Evolutionary conservation across 768 basidiomycete genomes (phyloP).

Genomic region (Mycena floridula): DNA sequence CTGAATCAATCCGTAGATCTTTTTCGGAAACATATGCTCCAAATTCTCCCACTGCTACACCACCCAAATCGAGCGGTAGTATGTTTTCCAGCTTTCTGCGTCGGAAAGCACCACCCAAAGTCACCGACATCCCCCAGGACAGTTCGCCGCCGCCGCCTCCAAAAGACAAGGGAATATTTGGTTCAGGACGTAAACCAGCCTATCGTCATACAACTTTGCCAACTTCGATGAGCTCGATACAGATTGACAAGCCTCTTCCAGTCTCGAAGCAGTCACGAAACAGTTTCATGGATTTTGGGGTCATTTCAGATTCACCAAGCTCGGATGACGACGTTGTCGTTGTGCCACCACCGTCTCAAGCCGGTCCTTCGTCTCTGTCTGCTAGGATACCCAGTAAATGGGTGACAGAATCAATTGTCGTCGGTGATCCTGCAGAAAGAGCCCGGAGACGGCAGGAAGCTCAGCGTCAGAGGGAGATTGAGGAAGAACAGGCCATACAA

Average conservation of each 20-base stretch:
- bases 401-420: constrained; percentile 18
- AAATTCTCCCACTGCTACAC: constrained; percentile 5
- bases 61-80: constrained; percentile 22
- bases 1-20: constrained; percentile 22
- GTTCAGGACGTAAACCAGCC: constrained; percentile 5
- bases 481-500: constrained; percentile 34
- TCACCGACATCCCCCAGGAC: constrained; percentile 11
- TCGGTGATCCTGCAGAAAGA: constrained; percentile 17
- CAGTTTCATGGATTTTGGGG: constrained; percentile 36
- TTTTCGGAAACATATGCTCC: constrained; percentile 27
- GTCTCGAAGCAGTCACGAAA: constrained; percentile 14
- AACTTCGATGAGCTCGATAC: no score
- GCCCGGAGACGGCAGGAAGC: constrained; percentile 17
- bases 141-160: constrained; percentile 37
- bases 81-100: constrained; percentile 31
- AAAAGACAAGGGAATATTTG: constrained; percentile 30
- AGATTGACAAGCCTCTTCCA: no score
- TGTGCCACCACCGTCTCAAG: constrained; percentile 8
- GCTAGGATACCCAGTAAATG: constrained; percentile 29
- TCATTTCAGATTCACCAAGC: constrained; percentile 28
- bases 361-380: constrained; percentile 7
- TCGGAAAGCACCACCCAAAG: constrained; percentile 21
- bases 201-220: constrained; percentile 2
- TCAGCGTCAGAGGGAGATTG: constrained; percentile 27
- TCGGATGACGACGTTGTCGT: constrained; percentile 24